Conservation (phyloP, 352 stramenopile species). For the Phytophthora sojae region DNA sequence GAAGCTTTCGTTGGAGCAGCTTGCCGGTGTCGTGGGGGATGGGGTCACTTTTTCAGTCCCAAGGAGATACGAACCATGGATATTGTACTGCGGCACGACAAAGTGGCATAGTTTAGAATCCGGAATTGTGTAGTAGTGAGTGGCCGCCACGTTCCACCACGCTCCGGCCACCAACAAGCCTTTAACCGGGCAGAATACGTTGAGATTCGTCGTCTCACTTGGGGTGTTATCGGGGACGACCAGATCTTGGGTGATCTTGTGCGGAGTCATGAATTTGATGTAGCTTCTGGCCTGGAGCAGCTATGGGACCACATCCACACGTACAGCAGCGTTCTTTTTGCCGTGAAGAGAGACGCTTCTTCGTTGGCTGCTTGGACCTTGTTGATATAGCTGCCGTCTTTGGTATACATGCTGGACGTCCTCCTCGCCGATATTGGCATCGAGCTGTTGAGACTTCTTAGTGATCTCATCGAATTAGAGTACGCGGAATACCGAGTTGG, state of each 20-base stretch:
- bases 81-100: slow-evolving; percentile 21
- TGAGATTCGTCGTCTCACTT: slow-evolving; percentile 1
- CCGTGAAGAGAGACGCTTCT: slow-evolving; percentile 11
- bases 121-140: slow-evolving; percentile 4
- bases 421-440: neutral
- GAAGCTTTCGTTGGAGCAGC: slow-evolving; percentile 5
- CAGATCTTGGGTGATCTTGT: slow-evolving; percentile 5
- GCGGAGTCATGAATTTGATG: neutral
- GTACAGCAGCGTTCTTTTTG: neutral
- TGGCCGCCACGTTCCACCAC: slow-evolving; percentile 7
- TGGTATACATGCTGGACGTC: neutral
- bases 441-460: neutral
- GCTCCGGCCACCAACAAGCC: slow-evolving; percentile 6
- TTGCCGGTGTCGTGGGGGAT: neutral
- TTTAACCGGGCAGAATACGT: slow-evolving; percentile 5
- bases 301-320: neutral
- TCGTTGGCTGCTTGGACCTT: slow-evolving; percentile 13
- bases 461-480: neutral
- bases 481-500: neutral
- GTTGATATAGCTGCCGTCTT: neutral
- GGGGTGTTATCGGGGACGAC: neutral
- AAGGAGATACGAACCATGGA: slow-evolving; percentile 16
- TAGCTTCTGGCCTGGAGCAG: neutral
- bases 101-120: slow-evolving; percentile 5
- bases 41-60: neutral